Conservation (phyloP, 208 protist species). For the Balamuthia mandrillaris region DNA sequence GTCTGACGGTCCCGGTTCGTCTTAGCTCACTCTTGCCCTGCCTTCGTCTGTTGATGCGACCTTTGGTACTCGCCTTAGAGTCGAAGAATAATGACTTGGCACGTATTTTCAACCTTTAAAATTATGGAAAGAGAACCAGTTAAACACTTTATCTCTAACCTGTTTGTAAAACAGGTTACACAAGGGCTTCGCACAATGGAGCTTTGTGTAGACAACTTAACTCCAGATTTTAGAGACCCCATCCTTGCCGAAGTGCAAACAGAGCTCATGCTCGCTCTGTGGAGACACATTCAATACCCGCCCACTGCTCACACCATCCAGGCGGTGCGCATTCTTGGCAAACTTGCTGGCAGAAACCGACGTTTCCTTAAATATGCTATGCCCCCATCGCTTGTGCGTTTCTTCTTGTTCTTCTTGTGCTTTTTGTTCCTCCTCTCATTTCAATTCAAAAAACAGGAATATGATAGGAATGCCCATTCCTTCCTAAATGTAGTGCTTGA, state of each 20-base stretch:
- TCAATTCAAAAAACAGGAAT: neutral
- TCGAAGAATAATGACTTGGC: conserved; percentile 18
- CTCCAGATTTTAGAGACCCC: conserved; percentile 64
- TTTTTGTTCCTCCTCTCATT: neutral
- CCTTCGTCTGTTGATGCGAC: conserved; percentile 70
- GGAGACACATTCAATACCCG: conserved; percentile 50
- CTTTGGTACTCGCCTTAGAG: conserved; percentile 67
- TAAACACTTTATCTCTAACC: neutral
- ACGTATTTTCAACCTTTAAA: neutral
- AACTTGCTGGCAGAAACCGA: conserved; percentile 76
- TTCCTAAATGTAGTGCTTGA: neutral
- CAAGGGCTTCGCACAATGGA: conserved; percentile 66
- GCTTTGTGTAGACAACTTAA: conserved; percentile 67
- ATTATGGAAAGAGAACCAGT: too few relatives aligned
- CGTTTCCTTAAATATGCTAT: conserved; percentile 42
- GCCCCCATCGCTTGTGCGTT: neutral
- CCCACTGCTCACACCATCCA: conserved; percentile 54
- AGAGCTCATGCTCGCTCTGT: conserved; percentile 63
- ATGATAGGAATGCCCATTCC: neutral
- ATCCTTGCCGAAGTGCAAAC: conserved; percentile 54
- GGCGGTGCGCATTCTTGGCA: conserved; percentile 75
- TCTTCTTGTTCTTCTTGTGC: neutral
- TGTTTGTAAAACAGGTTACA: neutral
- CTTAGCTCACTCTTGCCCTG: conserved; percentile 70
- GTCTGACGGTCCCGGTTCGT: conserved; percentile 75